phyloP scores from a whole-genome alignment of 2,329 filamentous ascomycete species.

The Monilinia fructigena region DNA sequence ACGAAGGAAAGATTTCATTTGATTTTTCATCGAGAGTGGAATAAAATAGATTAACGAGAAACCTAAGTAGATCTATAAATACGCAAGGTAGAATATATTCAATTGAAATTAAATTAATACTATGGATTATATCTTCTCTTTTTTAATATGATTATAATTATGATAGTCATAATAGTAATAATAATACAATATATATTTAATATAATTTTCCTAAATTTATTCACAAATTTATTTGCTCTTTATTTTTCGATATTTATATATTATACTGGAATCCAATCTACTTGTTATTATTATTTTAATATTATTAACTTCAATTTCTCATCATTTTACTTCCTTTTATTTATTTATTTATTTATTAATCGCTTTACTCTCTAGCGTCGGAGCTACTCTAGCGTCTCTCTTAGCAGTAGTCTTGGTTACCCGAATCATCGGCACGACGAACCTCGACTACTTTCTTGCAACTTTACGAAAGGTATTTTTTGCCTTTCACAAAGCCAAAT shows the following conservation, averaged over 20 bases:
- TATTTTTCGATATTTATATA: too few species aligned
- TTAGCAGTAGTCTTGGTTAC: conserved; percentile 9
- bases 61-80: neutral
- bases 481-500: neutral
- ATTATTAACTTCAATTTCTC: too few species aligned
- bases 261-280: too few species aligned
- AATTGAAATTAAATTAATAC: too few species aligned
- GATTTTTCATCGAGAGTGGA: neutral
- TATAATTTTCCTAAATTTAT: too few species aligned
- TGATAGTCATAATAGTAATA: too few species aligned
- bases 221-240: too few species aligned
- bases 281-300: neutral
- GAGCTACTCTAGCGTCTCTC: conserved; percentile 14
- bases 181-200: too few species aligned
- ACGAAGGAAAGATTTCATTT: neutral
- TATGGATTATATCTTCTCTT: too few species aligned
- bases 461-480: conserved; percentile 15
- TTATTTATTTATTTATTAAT: neutral
- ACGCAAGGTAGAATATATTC: too few species aligned
- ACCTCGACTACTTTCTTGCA: conserved; percentile 20
- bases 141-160: too few species aligned
- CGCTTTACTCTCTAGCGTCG: conserved; percentile 6
- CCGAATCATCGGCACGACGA: conserved; percentile 14
- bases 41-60: neutral
- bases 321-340: neutral